These are phyloP conservation scores for Crotalaria pallida DNA, from an alignment of 306 rosid species.

Conservation along the genomic window DNA sequence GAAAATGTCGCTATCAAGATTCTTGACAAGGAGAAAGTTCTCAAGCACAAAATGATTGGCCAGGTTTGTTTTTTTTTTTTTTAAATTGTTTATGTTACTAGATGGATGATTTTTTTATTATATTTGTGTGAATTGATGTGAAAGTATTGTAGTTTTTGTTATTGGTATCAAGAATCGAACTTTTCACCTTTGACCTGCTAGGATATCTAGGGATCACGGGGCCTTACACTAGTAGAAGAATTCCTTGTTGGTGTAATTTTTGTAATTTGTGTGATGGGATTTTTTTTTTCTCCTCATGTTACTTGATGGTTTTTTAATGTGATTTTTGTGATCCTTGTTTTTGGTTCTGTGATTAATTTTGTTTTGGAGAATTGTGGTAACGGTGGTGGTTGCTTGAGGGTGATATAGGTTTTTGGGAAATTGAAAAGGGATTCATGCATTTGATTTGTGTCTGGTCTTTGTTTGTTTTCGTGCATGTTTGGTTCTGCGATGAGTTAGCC, in stretches of 20 bases:
- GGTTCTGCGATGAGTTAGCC: too few relatives aligned
- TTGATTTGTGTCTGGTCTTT: too few relatives aligned
- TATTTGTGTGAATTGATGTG: not conserved
- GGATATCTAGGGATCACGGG: too few relatives aligned
- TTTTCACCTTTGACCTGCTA: too few relatives aligned
- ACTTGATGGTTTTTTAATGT: not conserved
- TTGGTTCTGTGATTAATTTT: not conserved
- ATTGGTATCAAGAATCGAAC: not conserved
- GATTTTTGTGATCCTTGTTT: not conserved
- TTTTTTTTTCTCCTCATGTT: not conserved
- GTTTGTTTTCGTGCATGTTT: too few relatives aligned
- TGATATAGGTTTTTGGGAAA: not conserved
- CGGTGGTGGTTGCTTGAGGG: not conserved
- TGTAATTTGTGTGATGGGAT: not conserved
- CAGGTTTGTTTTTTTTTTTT: slow-evolving; percentile 33
- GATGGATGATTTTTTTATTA: too few relatives aligned
- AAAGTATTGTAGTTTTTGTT: not conserved
- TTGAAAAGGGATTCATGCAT: not conserved
- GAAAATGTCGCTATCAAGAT: slow-evolving; percentile 80
- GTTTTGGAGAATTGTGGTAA: not conserved
- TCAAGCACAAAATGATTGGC: slow-evolving; percentile 89
- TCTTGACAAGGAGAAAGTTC: slow-evolving; percentile 73
- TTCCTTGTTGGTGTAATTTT: not conserved
- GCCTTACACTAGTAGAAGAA: too few relatives aligned
- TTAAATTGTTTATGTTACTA: not conserved